Conservation (phyloP, 495 filamentous ascomycete genomes). For the Podospora conica region DNA sequence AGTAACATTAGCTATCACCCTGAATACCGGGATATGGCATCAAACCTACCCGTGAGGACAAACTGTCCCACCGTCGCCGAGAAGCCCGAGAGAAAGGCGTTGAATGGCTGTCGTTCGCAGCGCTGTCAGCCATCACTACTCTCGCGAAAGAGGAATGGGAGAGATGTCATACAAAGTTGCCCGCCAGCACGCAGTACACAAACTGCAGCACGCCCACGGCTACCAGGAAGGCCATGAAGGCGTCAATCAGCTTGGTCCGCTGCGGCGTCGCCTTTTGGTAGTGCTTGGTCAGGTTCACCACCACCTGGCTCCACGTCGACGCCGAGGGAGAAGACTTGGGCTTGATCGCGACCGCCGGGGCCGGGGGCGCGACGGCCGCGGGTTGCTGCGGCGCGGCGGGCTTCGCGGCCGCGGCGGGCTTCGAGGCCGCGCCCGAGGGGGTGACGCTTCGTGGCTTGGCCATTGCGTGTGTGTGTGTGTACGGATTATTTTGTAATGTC, state of each 20-base stretch:
- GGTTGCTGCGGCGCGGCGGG: not conserved
- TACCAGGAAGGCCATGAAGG: slow-evolving; percentile 85
- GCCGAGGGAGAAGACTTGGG: not conserved
- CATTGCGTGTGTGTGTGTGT: not conserved
- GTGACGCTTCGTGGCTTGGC: slow-evolving; percentile 8
- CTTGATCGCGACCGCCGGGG: slow-evolving; percentile 19
- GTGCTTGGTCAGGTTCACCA: slow-evolving; percentile 61
- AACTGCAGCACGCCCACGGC: slow-evolving; percentile 86
- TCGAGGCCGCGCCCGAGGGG: slow-evolving; percentile 1
- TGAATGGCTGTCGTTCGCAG: slow-evolving; percentile 50
- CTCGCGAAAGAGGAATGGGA: not conserved
- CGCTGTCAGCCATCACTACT: slow-evolving; percentile 49
- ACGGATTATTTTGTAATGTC: not conserved
- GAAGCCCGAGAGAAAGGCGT: slow-evolving; percentile 95
- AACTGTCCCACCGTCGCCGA: slow-evolving; percentile 94
- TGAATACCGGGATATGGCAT: not conserved
- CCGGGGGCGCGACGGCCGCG: not conserved
- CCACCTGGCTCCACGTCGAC: slow-evolving; percentile 33
- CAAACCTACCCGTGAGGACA: slow-evolving; percentile 71
- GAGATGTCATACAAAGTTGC: slow-evolving; percentile 69
- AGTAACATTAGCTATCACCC: slow-evolving; percentile 1
- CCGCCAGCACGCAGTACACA: slow-evolving; percentile 82
- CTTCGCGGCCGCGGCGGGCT: not conserved
- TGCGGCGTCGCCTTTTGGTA: slow-evolving; percentile 77
- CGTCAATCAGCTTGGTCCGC: slow-evolving; percentile 86